Base-by-base conservation (phyloP, 169 alveolate genomes). In the Cryptosporidium xiaoi region DNA sequence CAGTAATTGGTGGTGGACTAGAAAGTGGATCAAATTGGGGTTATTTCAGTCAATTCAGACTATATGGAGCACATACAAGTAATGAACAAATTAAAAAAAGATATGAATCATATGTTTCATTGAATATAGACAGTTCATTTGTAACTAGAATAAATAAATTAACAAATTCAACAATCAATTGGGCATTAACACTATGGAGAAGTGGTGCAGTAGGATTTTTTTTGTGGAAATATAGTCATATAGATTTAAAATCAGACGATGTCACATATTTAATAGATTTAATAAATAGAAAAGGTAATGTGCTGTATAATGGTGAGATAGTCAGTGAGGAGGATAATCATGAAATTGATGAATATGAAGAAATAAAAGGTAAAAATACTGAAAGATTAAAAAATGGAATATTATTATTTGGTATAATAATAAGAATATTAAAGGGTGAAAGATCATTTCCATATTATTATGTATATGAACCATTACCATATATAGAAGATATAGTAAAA, bases 11-110 rank as follows among this genome's bases (percentile, higher is more conserved):
- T 40, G 87, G 87, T 46, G 71, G 87, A 27, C 40, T 77, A 27
- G 87, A 77, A 44, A 77, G 87, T 62, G 87, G 87, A 8, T 77
- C 87, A 18, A 66, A 34, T 24, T 77, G 87, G 87, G 87, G 87
- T 34, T 77, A 77, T 46, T 77, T 77, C 56, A 77, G 87, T 48
- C 87, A 77, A 40, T 77, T 77, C 58, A 56, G 87, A 29, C 64
- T 77, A 16, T 77, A 77, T 48, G 87, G 87, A 13, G 50, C 33
- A 10, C 71, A 77, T 60, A 77, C 87, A 60, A 77, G 77, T 62
- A 60, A 77, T 62, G 87, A 77, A 62, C 87, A 77, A 62, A 77
- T 77, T 29, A 60, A 40, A 50, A 77, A 60, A 10, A 31, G 87
- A 44, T 77, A 60, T 77, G 87, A 77, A 44, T 77, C 87, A 36